Percentiles rank a stretch among this genome's conserved stretches.
These are phyloP conservation scores for Yamadazyma friedrichii DNA, from an alignment of 1,139 yeast species.

Conservation along the genomic window DNA sequence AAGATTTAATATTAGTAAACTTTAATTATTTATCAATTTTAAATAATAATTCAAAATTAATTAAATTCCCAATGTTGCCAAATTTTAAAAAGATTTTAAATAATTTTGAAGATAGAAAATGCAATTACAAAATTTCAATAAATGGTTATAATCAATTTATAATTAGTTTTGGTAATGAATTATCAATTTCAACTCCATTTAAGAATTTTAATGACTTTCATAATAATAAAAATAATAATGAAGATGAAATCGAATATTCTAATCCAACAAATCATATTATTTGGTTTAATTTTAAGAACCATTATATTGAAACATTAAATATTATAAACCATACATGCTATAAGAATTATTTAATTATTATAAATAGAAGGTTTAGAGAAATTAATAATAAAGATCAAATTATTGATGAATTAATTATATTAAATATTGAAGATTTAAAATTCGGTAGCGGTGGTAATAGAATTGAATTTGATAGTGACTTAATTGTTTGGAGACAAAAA, in stretches of 20 bases:
- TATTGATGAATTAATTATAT: conserved; percentile 39
- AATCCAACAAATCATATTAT: conserved; percentile 31
- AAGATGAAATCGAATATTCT: background rate
- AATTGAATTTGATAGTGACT: conserved; percentile 38
- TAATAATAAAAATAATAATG: background rate
- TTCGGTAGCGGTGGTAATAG: conserved; percentile 37
- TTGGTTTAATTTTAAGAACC: conserved; percentile 42
- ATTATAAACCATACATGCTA: conserved; percentile 39
- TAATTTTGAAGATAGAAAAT: conserved; percentile 19
- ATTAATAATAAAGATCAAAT: conserved; percentile 15
- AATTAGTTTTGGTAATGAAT: conserved; percentile 27
- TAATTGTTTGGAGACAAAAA: conserved; percentile 41
- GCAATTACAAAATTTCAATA: conserved; percentile 18
- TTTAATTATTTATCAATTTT: conserved; percentile 28
- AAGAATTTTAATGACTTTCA: conserved; percentile 14
- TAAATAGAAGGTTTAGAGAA: conserved; percentile 27
- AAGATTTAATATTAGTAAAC: conserved; percentile 22
- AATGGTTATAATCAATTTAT: conserved; percentile 30
- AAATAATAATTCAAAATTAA: conserved; percentile 16
- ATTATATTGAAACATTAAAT: conserved; percentile 33
- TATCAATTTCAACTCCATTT: conserved; percentile 40
- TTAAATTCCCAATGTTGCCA: conserved; percentile 33
- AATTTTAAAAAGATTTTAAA: conserved; percentile 27
- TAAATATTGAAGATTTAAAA: conserved; percentile 33
- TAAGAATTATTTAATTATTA: conserved; percentile 31